These are phyloP conservation scores for Volvariella surrecta DNA, from an alignment of 1,284 basidiomycete species.

Conservation along the genomic window DNA sequence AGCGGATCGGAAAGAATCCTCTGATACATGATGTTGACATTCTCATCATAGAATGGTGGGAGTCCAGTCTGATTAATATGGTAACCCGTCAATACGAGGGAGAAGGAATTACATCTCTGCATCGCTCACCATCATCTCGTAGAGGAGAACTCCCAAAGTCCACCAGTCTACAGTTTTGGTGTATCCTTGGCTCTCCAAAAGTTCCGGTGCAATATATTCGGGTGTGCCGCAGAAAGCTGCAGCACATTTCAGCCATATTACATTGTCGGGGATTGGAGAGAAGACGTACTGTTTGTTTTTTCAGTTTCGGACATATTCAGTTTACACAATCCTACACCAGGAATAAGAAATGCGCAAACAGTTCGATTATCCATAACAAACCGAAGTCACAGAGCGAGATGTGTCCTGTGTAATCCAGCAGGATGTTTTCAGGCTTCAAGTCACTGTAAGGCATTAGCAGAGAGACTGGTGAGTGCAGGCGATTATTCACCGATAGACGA, in stretches of 20 bases:
- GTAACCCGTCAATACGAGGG: neutral
- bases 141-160: slow-evolving; percentile 96
- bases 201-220: slow-evolving; percentile 94
- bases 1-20: slow-evolving; percentile 94
- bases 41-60: slow-evolving; percentile 98
- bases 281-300: slow-evolving; percentile 88
- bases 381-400: slow-evolving; percentile 98
- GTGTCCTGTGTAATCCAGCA: slow-evolving; percentile 95
- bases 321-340: slow-evolving; percentile 77
- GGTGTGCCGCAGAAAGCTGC: slow-evolving; percentile 98
- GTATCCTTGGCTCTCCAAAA: slow-evolving; percentile 95
- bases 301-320: slow-evolving; percentile 98
- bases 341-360: slow-evolving; percentile 2
- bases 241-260: no score
- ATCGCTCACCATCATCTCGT: slow-evolving; percentile 87
- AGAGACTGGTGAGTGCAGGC: neutral
- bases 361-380: slow-evolving; percentile 14
- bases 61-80: slow-evolving; percentile 67
- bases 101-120: neutral
- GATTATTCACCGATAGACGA: slow-evolving; percentile 80
- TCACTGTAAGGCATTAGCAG: slow-evolving; percentile 43
- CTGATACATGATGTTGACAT: slow-evolving; percentile 97
- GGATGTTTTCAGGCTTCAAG: slow-evolving; percentile 95
- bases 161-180: slow-evolving; percentile 99
- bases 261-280: neutral